Percentiles rank a stretch among this genome's conserved stretches.
These are phyloP conservation scores for Syncephalis fuscata DNA, from an alignment of 371 early-diverging fungal genomes.

Conservation along the genomic window DNA sequence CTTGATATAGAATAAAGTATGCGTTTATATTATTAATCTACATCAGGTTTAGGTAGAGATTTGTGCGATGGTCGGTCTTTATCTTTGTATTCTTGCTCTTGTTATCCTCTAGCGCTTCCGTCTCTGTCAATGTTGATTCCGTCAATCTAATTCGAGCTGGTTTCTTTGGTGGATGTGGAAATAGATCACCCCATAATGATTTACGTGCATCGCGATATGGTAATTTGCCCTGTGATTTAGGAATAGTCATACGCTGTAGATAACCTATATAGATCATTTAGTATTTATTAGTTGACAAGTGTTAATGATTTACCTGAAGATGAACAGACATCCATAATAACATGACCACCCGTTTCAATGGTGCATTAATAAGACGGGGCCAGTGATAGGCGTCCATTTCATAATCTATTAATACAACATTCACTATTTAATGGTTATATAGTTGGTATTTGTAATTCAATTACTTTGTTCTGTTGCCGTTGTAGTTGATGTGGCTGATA, in stretches of 20 bases:
- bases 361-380: slow-evolving; percentile 53
- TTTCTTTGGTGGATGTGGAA: slow-evolving; percentile 57
- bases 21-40: no score
- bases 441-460: no score
- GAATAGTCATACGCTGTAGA: slow-evolving; percentile 50
- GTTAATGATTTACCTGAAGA: not conserved
- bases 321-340: slow-evolving; percentile 52
- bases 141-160: not conserved
- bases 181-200: slow-evolving; percentile 64
- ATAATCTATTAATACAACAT: slow-evolving; percentile 3
- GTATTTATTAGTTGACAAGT: not conserved
- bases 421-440: not conserved
- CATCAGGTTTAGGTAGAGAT: no score
- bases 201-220: slow-evolving; percentile 63
- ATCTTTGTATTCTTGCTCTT: no score
- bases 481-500: no score
- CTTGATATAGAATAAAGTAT: no score
- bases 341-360: slow-evolving; percentile 64
- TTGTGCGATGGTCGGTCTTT: no score
- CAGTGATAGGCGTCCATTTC: slow-evolving; percentile 22
- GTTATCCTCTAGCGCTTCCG: no score
- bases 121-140: no score
- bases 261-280: slow-evolving; percentile 18
- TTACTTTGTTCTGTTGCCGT: no score
- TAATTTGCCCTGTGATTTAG: slow-evolving; percentile 57